phyloP scores from a whole-genome alignment of 2,329 filamentous ascomycete genomes.

The Botrytis pseudocinerea region DNA sequence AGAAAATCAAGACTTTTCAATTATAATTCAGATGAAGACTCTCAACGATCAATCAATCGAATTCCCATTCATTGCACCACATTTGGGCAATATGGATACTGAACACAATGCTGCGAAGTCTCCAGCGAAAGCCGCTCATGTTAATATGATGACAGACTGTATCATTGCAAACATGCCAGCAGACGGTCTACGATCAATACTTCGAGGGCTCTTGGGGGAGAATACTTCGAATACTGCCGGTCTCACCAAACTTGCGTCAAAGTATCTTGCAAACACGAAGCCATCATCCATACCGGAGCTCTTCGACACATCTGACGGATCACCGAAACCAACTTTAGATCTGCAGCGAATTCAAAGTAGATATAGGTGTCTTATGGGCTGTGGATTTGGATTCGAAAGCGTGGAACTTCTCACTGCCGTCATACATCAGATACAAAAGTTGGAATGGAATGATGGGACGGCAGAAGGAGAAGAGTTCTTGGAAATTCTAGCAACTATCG shows the following conservation, averaged over 20 bases:
- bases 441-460: conserved; percentile 9
- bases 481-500: conserved; percentile 38
- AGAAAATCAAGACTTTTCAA: background rate
- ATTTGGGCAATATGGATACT: conserved; percentile 4
- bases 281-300: conserved; percentile 29
- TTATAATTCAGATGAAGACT: background rate
- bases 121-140: conserved; percentile 42
- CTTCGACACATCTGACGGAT: conserved; percentile 22
- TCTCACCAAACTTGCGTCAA: conserved; percentile 41
- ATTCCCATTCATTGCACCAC: background rate
- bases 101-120: background rate
- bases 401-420: conserved; percentile 30
- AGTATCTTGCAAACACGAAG: conserved; percentile 37
- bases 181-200: conserved; percentile 45
- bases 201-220: conserved; percentile 40
- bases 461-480: conserved; percentile 25
- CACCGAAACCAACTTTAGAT: conserved; percentile 15
- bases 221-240: conserved; percentile 40
- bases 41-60: conserved; percentile 7
- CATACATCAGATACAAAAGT: conserved; percentile 25
- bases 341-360: conserved; percentile 32
- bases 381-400: conserved; percentile 40
- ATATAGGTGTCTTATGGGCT: conserved; percentile 41
- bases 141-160: conserved; percentile 51
- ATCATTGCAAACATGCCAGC: conserved; percentile 47